Conservation (phyloP, 495 filamentous ascomycete genomes). For the Penicillium paradoxum region DNA sequence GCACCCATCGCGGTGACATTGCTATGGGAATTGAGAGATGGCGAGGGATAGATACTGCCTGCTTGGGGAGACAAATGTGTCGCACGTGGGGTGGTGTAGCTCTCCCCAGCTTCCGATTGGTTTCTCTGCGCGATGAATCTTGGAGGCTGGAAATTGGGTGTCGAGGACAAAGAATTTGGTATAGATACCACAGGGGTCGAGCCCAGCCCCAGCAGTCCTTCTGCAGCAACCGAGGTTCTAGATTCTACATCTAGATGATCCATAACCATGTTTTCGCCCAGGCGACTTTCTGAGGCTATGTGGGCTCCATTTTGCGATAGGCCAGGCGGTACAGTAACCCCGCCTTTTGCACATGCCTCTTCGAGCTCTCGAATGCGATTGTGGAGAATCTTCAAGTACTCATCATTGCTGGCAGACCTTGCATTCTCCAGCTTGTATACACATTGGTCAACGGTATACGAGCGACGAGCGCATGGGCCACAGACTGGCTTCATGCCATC, state of each 20-base stretch:
- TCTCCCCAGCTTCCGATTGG: background rate
- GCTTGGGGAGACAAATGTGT: background rate
- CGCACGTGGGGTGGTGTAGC: background rate
- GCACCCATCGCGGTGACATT: conserved; percentile 37
- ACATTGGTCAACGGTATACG: conserved; percentile 31
- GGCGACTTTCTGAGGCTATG: background rate
- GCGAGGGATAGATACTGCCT: conserved; percentile 10
- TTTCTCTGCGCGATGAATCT: background rate
- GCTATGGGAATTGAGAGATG: conserved; percentile 20
- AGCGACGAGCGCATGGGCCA: conserved; percentile 35
- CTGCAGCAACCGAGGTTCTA: conserved; percentile 20
- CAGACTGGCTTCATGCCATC: conserved; percentile 44
- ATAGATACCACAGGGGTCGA: background rate
- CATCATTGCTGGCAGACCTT: conserved; percentile 36
- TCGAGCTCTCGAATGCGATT: conserved; percentile 36
- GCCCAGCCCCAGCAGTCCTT: conserved; percentile 21
- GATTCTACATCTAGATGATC: conserved; percentile 11
- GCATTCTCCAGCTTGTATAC: conserved; percentile 36
- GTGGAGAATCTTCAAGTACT: conserved; percentile 35
- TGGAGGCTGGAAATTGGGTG: background rate
- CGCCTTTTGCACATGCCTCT: conserved; percentile 26
- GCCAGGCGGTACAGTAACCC: conserved; percentile 21
- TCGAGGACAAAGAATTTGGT: background rate
- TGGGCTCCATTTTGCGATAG: conserved; percentile 1
- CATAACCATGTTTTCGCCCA: background rate